Conservation (phyloP, 2,329 filamentous ascomycete genomes). For the Xylaria sp. region DNA sequence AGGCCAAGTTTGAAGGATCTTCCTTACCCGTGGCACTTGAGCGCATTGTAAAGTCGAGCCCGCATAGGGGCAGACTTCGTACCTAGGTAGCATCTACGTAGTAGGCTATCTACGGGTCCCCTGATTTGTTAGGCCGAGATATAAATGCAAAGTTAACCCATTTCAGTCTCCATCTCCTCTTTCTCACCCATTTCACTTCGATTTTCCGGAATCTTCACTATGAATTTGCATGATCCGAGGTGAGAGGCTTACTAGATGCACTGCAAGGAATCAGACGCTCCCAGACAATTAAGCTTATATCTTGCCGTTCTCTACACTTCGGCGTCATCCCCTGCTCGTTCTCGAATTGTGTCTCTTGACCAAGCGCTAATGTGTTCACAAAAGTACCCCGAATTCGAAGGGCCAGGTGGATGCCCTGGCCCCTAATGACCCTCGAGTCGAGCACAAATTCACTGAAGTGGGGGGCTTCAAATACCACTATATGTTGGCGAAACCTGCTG, state of each 20-base stretch:
- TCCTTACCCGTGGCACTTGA: constrained; percentile 12
- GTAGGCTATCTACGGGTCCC: background rate
- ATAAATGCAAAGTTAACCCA: constrained; percentile 12
- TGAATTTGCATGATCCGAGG: constrained; percentile 18
- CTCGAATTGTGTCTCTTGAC: background rate
- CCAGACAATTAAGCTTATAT: background rate
- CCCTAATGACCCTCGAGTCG: constrained; percentile 73
- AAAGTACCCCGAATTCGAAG: constrained; percentile 9
- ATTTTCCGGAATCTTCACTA: constrained; percentile 7
- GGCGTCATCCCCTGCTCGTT: background rate
- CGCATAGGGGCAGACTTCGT: constrained; percentile 14
- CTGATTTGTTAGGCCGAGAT: constrained; percentile 19
- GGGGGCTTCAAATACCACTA: constrained; percentile 79
- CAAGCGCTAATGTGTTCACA: constrained; percentile 21
- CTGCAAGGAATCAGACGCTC: background rate
- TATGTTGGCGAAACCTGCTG: constrained; percentile 63
- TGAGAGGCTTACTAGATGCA: constrained; percentile 3
- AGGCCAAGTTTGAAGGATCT: constrained; percentile 27
- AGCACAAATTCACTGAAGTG: constrained; percentile 70
- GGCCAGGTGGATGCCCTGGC: constrained; percentile 68
- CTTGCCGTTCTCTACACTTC: background rate
- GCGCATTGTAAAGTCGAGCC: constrained; percentile 8
- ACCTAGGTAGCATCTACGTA: background rate
- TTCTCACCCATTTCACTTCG: background rate
- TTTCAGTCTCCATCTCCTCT: background rate